These are phyloP conservation scores for Mycena rosella DNA, from an alignment of 768 basidiomycete genomes.

Conservation along the genomic window DNA sequence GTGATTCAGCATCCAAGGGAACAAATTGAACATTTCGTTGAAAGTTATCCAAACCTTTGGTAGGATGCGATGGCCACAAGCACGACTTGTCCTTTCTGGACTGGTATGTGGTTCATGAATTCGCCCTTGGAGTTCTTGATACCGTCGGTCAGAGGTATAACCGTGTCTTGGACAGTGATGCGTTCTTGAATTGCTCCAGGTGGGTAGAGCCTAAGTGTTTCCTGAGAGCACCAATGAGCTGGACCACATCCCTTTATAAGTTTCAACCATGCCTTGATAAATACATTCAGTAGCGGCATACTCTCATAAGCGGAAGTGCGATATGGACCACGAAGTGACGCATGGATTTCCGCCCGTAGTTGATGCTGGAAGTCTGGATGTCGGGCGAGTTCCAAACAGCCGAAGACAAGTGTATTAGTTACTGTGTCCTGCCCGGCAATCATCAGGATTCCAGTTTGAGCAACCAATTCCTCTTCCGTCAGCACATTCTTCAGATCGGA, in stretches of 20 bases:
- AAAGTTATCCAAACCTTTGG: constrained; percentile 15
- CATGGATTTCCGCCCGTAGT: constrained; percentile 19
- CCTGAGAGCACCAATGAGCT: constrained; percentile 7
- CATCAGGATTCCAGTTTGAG: constrained; percentile 23
- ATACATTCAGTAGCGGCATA: constrained; percentile 28
- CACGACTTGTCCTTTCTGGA: constrained; percentile 28
- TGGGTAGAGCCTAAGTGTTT: constrained; percentile 26
- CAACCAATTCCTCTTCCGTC: constrained; percentile 9
- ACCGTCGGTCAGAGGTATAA: constrained; percentile 4
- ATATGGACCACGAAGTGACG: not conserved
- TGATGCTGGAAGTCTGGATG: constrained; percentile 18
- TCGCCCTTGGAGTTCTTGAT: not conserved
- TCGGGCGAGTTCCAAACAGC: constrained; percentile 15
- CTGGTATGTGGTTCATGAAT: not conserved
- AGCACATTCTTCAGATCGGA: constrained; percentile 11
- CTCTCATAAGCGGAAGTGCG: not conserved
- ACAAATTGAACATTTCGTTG: not conserved
- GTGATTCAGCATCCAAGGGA: not conserved
- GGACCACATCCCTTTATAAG: too few relatives aligned
- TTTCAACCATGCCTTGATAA: constrained; percentile 22
- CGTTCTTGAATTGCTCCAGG: constrained; percentile 13
- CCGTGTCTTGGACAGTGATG: constrained; percentile 13
- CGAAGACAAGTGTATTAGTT: constrained; percentile 26
- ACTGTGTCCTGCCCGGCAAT: constrained; percentile 7
- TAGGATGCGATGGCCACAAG: constrained; percentile 6